Conservation (phyloP, 306 rosid species). For the Biancaea sappan region DNA sequence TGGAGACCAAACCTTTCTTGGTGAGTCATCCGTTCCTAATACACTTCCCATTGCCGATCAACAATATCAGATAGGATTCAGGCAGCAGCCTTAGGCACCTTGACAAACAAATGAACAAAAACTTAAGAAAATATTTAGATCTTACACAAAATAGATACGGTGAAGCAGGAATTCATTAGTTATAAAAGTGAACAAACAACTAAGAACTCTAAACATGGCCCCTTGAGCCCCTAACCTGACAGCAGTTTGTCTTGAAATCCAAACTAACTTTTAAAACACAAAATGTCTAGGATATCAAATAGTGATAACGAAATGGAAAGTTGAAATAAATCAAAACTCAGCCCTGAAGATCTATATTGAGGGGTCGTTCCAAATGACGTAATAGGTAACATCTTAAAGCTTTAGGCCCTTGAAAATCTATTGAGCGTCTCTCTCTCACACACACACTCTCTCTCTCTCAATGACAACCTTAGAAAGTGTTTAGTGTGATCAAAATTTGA, state of each 20-base stretch:
- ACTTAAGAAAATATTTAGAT: constrained; percentile 6
- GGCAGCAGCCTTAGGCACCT: constrained; percentile 30
- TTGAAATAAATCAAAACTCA: neutral
- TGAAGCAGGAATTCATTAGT: constrained; percentile 6
- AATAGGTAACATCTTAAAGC: neutral
- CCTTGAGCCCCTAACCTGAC: neutral
- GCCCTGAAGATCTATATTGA: neutral
- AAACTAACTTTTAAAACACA: neutral
- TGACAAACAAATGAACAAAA: constrained; percentile 1
- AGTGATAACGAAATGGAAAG: neutral
- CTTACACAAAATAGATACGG: neutral
- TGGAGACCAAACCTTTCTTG: constrained; percentile 37
- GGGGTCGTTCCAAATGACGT: neutral
- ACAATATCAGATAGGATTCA: constrained; percentile 31
- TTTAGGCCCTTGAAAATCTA: neutral
- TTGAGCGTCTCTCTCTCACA: neutral
- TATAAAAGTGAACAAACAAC: constrained; percentile 2
- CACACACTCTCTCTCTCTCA: neutral
- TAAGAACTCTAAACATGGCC: neutral
- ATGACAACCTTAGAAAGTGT: neutral
- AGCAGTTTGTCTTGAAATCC: neutral
- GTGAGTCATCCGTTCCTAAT: constrained; percentile 54
- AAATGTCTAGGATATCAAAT: neutral
- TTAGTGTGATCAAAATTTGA: neutral
- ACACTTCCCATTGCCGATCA: constrained; percentile 67